Evolutionary conservation across 164 flowering plant genomes (phyloP), one percentile per base, ranked within the genome.

Genomic region (Buxus sempervirens): DNA sequence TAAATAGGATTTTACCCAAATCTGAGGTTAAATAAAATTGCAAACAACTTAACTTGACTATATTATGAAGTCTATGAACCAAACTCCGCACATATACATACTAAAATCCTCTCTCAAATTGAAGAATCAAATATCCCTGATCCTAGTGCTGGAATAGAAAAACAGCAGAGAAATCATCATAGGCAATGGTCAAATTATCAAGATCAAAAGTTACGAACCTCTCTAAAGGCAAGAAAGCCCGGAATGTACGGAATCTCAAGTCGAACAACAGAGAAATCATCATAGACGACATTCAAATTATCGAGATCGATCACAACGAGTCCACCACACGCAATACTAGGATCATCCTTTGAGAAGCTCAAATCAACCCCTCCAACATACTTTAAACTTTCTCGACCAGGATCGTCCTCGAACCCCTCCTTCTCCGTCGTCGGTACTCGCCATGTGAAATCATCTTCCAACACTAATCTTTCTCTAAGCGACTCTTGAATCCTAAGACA

Each of bases 161-260:
- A 28, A 5, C 22, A 28, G 21, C 36, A 62, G 74, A 74, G 69
- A 60, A 93, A 70, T 90, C 96, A 18, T 84, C 79, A 70, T 89
- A 81, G 16, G 89, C 87, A n/a, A 91, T 81, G 54, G 80, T 69
- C 15, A 85, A 70, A 66, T 72, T 78, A n/a, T 19, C 8, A 28
- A 60, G 23, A n/a, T 18, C 38, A 8, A 10, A 41, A 45, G n/a
- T 8, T 1, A 10, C 28, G 45, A 21, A 89, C 97, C 94, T 93
- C 98, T 77, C 97, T 86, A 68, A 91, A 93, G 36, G 97, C 98
- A 67, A 93, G 91, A 78, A 90, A 93, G 13, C 94, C 98, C 60
- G 98, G 85, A 58, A 90, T 78, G 67, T 93, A 93, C 6, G 97
- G 97, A 41, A 84, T 74, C 6, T 76, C 72, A 41, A 89, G 84